Conservation (phyloP, 148 eudicot species). For the Rhododendron ferrugineum region DNA sequence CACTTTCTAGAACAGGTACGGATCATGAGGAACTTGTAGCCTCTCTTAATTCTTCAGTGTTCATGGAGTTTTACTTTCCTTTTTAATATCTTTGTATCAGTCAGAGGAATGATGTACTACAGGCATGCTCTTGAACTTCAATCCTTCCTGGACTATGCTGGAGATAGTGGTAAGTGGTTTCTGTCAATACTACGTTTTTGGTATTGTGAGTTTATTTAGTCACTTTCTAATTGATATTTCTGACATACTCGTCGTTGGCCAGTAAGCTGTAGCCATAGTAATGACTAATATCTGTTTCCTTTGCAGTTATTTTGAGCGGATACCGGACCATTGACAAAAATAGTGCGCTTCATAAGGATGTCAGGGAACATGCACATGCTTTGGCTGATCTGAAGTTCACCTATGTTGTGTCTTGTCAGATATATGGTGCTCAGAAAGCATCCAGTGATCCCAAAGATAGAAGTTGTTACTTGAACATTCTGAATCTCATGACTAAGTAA, state of each 20-base stretch:
- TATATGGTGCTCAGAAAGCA: conserved; percentile 87
- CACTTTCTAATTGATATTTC: background rate
- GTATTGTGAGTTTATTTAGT: background rate
- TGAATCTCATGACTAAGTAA: conserved; percentile 86
- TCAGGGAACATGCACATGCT: conserved; percentile 63
- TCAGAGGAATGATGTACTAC: conserved; percentile 99
- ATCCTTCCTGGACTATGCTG: conserved; percentile 80
- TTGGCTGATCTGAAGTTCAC: conserved; percentile 95
- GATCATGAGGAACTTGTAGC: background rate
- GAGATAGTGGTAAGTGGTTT: conserved; percentile 52
- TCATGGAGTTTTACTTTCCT: conserved; percentile 17
- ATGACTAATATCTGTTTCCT: conserved; percentile 13
- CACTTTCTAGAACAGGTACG: conserved; percentile 96
- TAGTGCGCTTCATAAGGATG: conserved; percentile 30
- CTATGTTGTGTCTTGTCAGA: conserved; percentile 95
- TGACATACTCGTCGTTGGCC: background rate
- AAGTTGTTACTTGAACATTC: conserved; percentile 68
- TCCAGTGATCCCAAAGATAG: conserved; percentile 59
- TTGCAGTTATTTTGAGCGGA: conserved; percentile 73
- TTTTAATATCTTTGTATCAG: conserved; percentile 41
- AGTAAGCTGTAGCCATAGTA: background rate
- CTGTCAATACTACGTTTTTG: background rate
- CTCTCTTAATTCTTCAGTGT: background rate
- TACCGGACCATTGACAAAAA: conserved; percentile 66
- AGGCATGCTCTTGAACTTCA: conserved; percentile 90